phyloP scores from a whole-genome alignment of 768 basidiomycete genomes.

The Rhodotorula kratochvilovae region DNA sequence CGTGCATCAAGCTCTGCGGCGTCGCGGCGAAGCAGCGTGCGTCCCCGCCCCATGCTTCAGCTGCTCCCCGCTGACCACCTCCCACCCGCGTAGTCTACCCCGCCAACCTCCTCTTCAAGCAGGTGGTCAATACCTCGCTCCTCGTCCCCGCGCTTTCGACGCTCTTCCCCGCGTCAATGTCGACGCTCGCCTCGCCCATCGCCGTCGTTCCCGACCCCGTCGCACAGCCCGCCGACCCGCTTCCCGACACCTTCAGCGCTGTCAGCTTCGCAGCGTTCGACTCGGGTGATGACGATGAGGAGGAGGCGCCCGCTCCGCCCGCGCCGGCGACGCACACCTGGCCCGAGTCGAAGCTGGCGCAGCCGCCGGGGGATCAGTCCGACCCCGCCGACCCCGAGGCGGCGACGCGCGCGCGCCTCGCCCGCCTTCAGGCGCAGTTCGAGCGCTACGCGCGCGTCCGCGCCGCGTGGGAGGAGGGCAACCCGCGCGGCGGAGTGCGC shows the following conservation, averaged over 20 bases:
- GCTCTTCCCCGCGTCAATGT: background rate
- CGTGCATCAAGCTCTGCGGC: background rate
- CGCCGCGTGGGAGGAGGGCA: background rate
- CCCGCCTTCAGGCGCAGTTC: background rate
- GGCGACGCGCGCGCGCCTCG: background rate
- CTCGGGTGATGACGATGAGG: background rate
- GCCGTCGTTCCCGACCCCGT: background rate
- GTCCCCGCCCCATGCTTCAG: background rate
- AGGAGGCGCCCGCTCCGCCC: background rate
- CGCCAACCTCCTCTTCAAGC: background rate
- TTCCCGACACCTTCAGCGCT: background rate
- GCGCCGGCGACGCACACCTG: too few relatives aligned
- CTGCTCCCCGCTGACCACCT: too few relatives aligned
- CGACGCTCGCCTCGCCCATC: background rate
- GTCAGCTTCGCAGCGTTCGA: background rate
- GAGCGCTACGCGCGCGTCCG: background rate
- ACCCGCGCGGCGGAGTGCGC: background rate
- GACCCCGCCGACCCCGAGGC: background rate
- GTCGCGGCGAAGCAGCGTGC: slow-evolving; percentile 8
- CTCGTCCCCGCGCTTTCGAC: background rate
- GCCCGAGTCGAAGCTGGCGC: too few relatives aligned
- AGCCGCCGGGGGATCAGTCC: too few relatives aligned
- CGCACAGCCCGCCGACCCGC: background rate
- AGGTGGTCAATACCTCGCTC: background rate
- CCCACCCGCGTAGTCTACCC: background rate